Evolutionary conservation across 495 filamentous ascomycete species (phyloP).

Genomic region (Terfezia boudieri): DNA sequence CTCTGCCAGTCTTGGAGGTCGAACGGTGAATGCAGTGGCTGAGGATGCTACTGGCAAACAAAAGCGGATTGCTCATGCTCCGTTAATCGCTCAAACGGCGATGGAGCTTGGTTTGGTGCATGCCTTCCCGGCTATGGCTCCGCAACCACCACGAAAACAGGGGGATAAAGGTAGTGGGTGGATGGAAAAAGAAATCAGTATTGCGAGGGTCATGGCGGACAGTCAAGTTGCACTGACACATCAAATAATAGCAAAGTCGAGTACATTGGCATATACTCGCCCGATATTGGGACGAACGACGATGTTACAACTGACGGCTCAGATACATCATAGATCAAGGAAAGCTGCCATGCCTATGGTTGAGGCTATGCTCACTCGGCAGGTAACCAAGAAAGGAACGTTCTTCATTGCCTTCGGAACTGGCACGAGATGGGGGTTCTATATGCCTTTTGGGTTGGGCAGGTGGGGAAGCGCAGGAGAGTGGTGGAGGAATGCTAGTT

Average conservation of each 20-base stretch:
- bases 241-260: conserved; percentile 6
- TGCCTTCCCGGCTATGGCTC: conserved; percentile 9
- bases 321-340: too few species aligned
- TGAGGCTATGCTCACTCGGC: neutral
- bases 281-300: neutral
- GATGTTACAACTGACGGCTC: too few species aligned
- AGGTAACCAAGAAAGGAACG: neutral
- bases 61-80: neutral
- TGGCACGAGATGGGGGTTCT: neutral
- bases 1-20: conserved; percentile 5
- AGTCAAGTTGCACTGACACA: conserved; percentile 4
- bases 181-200: neutral
- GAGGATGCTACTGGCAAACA: neutral
- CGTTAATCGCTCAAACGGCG: conserved; percentile 3
- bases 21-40: neutral
- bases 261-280: neutral
- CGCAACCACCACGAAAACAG: conserved; percentile 2
- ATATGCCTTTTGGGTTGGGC: neutral
- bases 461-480: neutral
- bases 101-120: conserved; percentile 6
- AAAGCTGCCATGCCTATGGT: neutral
- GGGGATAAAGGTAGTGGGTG: neutral
- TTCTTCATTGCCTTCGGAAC: neutral
- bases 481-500: neutral
- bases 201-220: conserved; percentile 8